Evolutionary conservation across 2,329 filamentous ascomycete genomes (phyloP).

Genomic region (Xylariales sp.): DNA sequence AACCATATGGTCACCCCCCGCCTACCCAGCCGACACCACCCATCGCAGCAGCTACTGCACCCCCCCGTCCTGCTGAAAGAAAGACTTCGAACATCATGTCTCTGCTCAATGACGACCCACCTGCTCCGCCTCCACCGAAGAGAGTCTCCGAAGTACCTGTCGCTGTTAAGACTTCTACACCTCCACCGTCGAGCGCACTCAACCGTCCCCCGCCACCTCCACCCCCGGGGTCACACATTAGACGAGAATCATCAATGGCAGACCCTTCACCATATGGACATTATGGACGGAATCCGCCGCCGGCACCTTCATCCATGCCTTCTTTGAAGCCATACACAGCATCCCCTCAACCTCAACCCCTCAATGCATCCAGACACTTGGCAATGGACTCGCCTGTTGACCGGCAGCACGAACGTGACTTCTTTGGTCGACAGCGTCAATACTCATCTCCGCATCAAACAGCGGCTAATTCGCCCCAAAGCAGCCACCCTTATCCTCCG

Average conservation of each 20-base stretch:
- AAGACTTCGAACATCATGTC: constrained; percentile 63
- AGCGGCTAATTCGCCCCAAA: constrained; percentile 43
- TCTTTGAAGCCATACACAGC: constrained; percentile 49
- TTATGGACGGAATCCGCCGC: constrained; percentile 36
- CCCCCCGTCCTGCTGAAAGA: constrained; percentile 40
- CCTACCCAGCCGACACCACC: constrained; percentile 30
- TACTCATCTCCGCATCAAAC: constrained; percentile 27
- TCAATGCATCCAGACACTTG: constrained; percentile 41
- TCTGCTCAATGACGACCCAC: constrained; percentile 56
- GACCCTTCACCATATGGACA: constrained; percentile 41
- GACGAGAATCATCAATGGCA: constrained; percentile 35
- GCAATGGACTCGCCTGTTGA: constrained; percentile 33
- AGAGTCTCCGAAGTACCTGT: constrained; percentile 43
- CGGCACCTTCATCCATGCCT: constrained; percentile 43
- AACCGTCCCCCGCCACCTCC: constrained; percentile 35
- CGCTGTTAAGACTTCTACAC: constrained; percentile 40
- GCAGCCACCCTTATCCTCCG: constrained; percentile 40
- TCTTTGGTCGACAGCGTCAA: constrained; percentile 34
- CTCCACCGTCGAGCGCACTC: constrained; percentile 41
- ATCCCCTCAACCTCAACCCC: constrained; percentile 46
- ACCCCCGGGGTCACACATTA: constrained; percentile 35
- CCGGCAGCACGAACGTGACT: constrained; percentile 39
- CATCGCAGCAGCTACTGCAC: constrained; percentile 30
- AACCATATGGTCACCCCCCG: constrained; percentile 25
- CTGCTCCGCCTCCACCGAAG: constrained; percentile 42